These are phyloP conservation scores for Madurella mycetomatis DNA, from an alignment of 2,329 filamentous ascomycete genomes.

Conservation along the genomic window DNA sequence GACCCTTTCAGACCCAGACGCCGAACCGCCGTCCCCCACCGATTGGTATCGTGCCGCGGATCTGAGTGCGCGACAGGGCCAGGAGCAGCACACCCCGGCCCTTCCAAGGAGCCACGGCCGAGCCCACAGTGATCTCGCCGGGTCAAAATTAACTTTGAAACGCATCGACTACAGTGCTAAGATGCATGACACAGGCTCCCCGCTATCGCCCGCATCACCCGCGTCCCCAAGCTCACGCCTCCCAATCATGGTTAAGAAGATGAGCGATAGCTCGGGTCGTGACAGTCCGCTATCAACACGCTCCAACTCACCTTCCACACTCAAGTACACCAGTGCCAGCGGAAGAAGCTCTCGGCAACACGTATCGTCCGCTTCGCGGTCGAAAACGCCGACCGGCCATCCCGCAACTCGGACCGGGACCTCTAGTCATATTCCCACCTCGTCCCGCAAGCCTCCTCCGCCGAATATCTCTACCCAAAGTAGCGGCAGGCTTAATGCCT, in stretches of 20 bases:
- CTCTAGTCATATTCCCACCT: slow-evolving; percentile 33
- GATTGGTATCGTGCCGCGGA: slow-evolving; percentile 55
- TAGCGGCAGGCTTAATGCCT: slow-evolving; percentile 64
- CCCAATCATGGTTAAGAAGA: slow-evolving; percentile 37
- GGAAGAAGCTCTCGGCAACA: slow-evolving; percentile 37
- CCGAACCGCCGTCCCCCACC: slow-evolving; percentile 60
- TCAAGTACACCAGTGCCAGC: slow-evolving; percentile 40
- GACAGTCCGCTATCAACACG: slow-evolving; percentile 50
- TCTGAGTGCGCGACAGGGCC: slow-evolving; percentile 22
- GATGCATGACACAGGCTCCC: slow-evolving; percentile 14
- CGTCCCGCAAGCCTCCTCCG: slow-evolving; percentile 38
- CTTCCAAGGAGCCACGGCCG: slow-evolving; percentile 43
- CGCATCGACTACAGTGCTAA: slow-evolving; percentile 15
- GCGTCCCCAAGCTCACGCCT: slow-evolving; percentile 33
- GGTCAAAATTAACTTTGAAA: slow-evolving; percentile 23
- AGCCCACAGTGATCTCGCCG: slow-evolving; percentile 56
- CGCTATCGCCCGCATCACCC: slow-evolving; percentile 27
- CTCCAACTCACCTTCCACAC: slow-evolving; percentile 51
- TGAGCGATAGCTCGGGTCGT: slow-evolving; percentile 41
- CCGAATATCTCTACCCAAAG: slow-evolving; percentile 41
- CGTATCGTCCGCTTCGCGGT: slow-evolving; percentile 31
- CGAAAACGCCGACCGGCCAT: slow-evolving; percentile 38
- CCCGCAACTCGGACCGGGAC: slow-evolving; percentile 38
- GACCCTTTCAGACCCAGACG: slow-evolving; percentile 52
- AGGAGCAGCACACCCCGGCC: slow-evolving; percentile 25